Conservation (phyloP, 2,329 filamentous ascomycete species). For the Pseudogymnoascus sp. region DNA sequence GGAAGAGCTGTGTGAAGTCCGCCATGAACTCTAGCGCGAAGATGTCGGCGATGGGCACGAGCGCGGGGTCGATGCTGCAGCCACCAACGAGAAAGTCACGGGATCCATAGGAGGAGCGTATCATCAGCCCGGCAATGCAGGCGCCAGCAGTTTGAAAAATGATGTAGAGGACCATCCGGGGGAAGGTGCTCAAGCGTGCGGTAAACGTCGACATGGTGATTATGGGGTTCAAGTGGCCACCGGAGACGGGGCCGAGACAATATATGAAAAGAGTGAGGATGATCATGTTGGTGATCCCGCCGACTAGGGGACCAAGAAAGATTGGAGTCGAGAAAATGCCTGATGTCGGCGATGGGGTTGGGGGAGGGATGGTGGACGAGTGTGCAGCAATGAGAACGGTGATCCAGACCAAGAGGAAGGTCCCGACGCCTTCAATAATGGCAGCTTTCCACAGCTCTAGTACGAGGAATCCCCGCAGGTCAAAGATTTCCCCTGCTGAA, state of each 20-base stretch:
- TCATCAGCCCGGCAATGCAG: slow-evolving; percentile 34
- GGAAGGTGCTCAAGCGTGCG: slow-evolving; percentile 42
- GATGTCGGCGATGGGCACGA: slow-evolving; percentile 32
- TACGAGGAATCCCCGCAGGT: slow-evolving; percentile 30
- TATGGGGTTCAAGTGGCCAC: slow-evolving; percentile 47
- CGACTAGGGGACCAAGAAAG: slow-evolving; percentile 28
- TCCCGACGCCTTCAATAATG: slow-evolving; percentile 34
- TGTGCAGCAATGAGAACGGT: not conserved
- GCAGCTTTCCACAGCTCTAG: slow-evolving; percentile 35
- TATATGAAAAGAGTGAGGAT: slow-evolving; percentile 43
- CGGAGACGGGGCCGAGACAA: slow-evolving; percentile 41
- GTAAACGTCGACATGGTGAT: slow-evolving; percentile 49
- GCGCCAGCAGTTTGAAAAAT: slow-evolving; percentile 40
- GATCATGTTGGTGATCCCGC: slow-evolving; percentile 27
- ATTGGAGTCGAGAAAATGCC: slow-evolving; percentile 12
- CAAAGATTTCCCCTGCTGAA: slow-evolving; percentile 31
- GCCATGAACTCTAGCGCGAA: slow-evolving; percentile 39
- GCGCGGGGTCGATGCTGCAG: slow-evolving; percentile 25
- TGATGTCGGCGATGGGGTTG: slow-evolving; percentile 8
- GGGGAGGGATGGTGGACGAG: slow-evolving; percentile 11
- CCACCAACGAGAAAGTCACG: slow-evolving; percentile 28
- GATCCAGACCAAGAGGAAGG: slow-evolving; percentile 15
- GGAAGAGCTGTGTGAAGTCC: slow-evolving; percentile 40
- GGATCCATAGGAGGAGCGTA: slow-evolving; percentile 31
- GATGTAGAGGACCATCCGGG: slow-evolving; percentile 43